A percentile compares a stretch with the other conserved stretches of the same genome.
Evolutionary conservation across 1,139 yeast genomes (phyloP).

Genomic region (Geotrichum australiense): DNA sequence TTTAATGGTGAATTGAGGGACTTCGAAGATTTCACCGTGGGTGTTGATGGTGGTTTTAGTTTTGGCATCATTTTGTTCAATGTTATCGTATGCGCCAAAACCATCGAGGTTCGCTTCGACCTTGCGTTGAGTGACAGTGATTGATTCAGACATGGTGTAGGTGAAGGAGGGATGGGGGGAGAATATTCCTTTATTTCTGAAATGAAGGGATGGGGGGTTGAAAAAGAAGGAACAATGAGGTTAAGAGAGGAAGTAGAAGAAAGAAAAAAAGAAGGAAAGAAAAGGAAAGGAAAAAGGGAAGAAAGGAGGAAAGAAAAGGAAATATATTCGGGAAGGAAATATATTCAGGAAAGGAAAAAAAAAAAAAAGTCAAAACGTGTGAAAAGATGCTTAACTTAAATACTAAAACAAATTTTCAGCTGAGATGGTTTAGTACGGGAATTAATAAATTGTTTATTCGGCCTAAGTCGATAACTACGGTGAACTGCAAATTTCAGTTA

Average conservation of each 20-base stretch:
- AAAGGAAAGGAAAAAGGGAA: not conserved
- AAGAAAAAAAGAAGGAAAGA: not conserved
- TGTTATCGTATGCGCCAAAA: slow-evolving; percentile 15
- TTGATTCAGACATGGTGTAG: slow-evolving; percentile 10
- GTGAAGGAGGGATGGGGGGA: not conserved
- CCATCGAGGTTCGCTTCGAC: slow-evolving; percentile 19
- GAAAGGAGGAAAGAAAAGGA: not conserved
- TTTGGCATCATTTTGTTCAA: slow-evolving; percentile 18
- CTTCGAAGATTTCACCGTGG: slow-evolving; percentile 58
- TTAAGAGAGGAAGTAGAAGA: not conserved
- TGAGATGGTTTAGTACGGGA: too few relatives aligned
- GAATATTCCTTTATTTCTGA: too few relatives aligned
- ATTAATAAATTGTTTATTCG: too few relatives aligned
- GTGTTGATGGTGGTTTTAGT: slow-evolving; percentile 41
- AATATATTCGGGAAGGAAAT: too few relatives aligned
- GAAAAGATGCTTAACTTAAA: too few relatives aligned
- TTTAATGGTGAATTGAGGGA: slow-evolving; percentile 68
- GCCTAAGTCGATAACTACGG: too few relatives aligned
- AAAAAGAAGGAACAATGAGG: not conserved
- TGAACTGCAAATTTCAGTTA: too few relatives aligned
- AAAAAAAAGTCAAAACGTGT: not conserved
- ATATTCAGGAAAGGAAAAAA: not conserved
- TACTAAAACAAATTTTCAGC: too few relatives aligned
- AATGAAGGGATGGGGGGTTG: not conserved
- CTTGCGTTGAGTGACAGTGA: slow-evolving; percentile 28